These are phyloP conservation scores for Neocatenulostroma microsporum DNA, from an alignment of 2,329 filamentous ascomycete species.

Conservation along the genomic window DNA sequence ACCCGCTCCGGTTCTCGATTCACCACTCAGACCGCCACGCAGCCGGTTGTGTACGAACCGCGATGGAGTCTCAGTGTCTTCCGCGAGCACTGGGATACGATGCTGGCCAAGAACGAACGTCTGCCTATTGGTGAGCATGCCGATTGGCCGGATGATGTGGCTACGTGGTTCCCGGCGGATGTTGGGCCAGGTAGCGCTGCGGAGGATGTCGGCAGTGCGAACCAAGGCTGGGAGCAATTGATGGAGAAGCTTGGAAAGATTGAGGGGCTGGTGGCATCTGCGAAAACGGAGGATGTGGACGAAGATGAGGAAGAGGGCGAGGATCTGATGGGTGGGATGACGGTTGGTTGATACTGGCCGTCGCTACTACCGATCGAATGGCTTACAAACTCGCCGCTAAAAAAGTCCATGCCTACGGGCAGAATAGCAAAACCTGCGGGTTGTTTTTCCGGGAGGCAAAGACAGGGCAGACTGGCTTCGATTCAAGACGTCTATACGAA, in stretches of 20 bases:
- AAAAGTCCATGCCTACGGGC: too few species aligned
- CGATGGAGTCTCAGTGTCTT: slow-evolving; percentile 26
- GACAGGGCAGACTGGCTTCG: too few species aligned
- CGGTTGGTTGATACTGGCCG: slow-evolving; percentile 7
- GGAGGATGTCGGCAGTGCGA: slow-evolving; percentile 5
- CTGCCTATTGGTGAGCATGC: slow-evolving; percentile 21
- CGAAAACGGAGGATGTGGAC: neutral
- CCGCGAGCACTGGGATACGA: slow-evolving; percentile 23
- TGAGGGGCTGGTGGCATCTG: slow-evolving; percentile 10
- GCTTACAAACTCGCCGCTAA: too few species aligned
- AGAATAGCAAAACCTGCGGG: too few species aligned
- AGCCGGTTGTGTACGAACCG: slow-evolving; percentile 16
- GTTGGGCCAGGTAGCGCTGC: slow-evolving; percentile 6
- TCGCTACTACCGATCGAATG: too few species aligned
- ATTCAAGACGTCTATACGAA: too few species aligned
- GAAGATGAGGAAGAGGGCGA: slow-evolving; percentile 1
- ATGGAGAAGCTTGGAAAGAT: slow-evolving; percentile 21
- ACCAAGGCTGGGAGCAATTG: slow-evolving; percentile 22
- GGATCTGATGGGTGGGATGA: slow-evolving; percentile 7
- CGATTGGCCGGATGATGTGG: slow-evolving; percentile 22
- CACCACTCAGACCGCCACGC: neutral
- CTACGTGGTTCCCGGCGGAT: slow-evolving; percentile 26
- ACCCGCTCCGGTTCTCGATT: neutral
- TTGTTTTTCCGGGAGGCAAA: too few species aligned
- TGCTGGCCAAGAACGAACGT: slow-evolving; percentile 22